These are phyloP conservation scores for Fusarium continuum DNA, from an alignment of 2,329 filamentous ascomycete species.

Conservation along the genomic window DNA sequence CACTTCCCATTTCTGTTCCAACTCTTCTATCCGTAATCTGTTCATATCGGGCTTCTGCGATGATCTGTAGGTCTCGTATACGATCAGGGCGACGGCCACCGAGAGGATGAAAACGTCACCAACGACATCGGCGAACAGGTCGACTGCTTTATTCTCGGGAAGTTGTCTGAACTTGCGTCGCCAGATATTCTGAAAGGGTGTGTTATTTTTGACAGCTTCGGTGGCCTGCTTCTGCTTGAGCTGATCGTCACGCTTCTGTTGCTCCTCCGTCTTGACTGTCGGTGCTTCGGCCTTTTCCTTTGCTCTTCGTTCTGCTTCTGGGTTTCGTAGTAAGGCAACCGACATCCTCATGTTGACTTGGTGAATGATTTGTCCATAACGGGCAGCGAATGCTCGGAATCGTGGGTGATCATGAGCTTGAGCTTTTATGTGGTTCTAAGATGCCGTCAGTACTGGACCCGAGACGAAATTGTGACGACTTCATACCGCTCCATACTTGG, in stretches of 20 bases:
- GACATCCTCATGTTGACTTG: slow-evolving; percentile 73
- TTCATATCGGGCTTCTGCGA: slow-evolving; percentile 69
- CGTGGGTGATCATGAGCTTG: slow-evolving; percentile 71
- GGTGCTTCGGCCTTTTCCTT: slow-evolving; percentile 71
- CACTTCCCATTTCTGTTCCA: slow-evolving; percentile 59
- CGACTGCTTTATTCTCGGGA: slow-evolving; percentile 72
- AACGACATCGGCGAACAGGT: slow-evolving; percentile 72
- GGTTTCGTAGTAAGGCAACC: slow-evolving; percentile 67
- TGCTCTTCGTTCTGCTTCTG: slow-evolving; percentile 64
- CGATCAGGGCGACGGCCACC: slow-evolving; percentile 65
- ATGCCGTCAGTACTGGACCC: slow-evolving; percentile 19
- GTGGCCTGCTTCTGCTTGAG: slow-evolving; percentile 51
- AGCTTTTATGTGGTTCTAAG: slow-evolving; percentile 70
- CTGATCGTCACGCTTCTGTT: slow-evolving; percentile 63
- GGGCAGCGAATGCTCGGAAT: slow-evolving; percentile 68
- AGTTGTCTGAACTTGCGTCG: slow-evolving; percentile 68
- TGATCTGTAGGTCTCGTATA: slow-evolving; percentile 69
- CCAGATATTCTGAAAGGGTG: slow-evolving; percentile 64
- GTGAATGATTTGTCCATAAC: slow-evolving; percentile 70
- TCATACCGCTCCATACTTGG: slow-evolving; percentile 74
- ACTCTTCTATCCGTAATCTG: slow-evolving; percentile 61
- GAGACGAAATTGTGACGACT: neutral
- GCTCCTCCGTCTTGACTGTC: slow-evolving; percentile 72
- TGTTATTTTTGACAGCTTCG: slow-evolving; percentile 39
- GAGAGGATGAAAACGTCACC: slow-evolving; percentile 70